Evolutionary conservation across 805 yeast genomes (phyloP).

Genomic region (Kregervanrija fluxuum): DNA sequence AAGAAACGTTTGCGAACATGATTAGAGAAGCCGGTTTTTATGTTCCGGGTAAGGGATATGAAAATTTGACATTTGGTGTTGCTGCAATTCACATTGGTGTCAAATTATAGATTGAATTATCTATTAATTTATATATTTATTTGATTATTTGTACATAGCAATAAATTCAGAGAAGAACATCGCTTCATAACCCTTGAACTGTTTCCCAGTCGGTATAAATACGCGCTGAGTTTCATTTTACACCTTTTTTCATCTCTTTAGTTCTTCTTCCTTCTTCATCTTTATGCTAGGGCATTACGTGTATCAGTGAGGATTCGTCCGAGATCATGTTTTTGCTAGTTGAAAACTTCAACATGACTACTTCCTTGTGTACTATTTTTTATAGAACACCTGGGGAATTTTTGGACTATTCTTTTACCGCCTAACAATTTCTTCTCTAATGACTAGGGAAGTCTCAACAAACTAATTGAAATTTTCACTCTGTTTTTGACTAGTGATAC

Average conservation of each 20-base stretch:
- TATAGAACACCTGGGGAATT: conserved; percentile 55
- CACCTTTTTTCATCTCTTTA: not conserved
- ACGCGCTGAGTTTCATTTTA: too few relatives aligned
- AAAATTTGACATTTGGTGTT: conserved; percentile 87
- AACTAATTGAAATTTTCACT: not conserved
- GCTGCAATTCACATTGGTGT: conserved; percentile 96
- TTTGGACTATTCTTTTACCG: conserved; percentile 41
- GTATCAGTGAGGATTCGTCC: conserved; percentile 99
- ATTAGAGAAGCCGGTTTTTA: conserved; percentile 92
- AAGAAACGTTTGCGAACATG: conserved; percentile 86
- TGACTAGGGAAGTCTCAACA: not conserved
- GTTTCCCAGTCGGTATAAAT: too few relatives aligned
- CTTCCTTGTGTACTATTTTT: conserved; percentile 40
- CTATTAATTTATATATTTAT: not conserved
- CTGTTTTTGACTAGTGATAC: not conserved
- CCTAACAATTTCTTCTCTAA: conserved; percentile 1
- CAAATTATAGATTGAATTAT: conserved; percentile 44
- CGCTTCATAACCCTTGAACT: too few relatives aligned
- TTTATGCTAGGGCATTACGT: conserved; percentile 99
- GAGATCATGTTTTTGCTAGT: conserved; percentile 99
- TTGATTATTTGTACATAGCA: not conserved
- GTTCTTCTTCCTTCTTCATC: conserved; percentile 43
- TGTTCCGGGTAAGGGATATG: conserved; percentile 87
- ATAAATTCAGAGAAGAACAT: too few relatives aligned
- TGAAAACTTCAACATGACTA: conserved; percentile 97